Base-by-base conservation (phyloP, 345 rosid species). In the Hirschfeldia incana region DNA sequence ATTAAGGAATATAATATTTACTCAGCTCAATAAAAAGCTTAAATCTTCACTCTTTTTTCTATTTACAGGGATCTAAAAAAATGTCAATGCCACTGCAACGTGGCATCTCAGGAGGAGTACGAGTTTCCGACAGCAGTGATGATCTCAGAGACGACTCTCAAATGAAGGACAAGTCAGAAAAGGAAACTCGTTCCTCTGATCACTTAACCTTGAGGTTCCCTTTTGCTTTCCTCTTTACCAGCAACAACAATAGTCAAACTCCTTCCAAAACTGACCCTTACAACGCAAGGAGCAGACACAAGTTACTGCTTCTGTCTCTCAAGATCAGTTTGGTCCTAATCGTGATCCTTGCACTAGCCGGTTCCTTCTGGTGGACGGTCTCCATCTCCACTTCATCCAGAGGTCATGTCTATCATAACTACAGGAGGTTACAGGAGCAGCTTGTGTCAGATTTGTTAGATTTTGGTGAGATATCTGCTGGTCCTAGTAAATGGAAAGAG, bases 301-400 rank as follows among this genome's bases (percentile, higher is more conserved):
- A 85, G 76, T 70, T 89, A 69, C 78, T 87, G 67, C 57, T 92
- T 80, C 70, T 87, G 10, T 78, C 88, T 69, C 80, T 96, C 77
- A 92, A 89, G 86, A 81, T 86, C 70, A 89, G 95, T 88, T 87
- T 96, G 80, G 82, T 86, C 85, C 72, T 86, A 46, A 93, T 90
- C 57, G 88, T 90, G 58, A 59, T 90, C 70, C 53, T 84, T 71
- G 94, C 98, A 42, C 83, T 96, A 5, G 81, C 81, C 6, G 97
- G 97, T 63, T 96, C 99, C 5, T 88, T 96, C 69, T 96, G 94
- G 95, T 96, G 98, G 99, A 87, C 99, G 0, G 11, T 96, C 62
- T 90, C 93, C 3, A 88, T 93, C 69, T 90, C 97, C 4, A 83
- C 89, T 5, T 65, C 87, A 0, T 86, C 98, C 0, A 90, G 98